Percentiles rank a stretch among this genome's conserved stretches.
Conservation (phyloP, 352 stramenopile species). For the Phytophthora sp. region DNA sequence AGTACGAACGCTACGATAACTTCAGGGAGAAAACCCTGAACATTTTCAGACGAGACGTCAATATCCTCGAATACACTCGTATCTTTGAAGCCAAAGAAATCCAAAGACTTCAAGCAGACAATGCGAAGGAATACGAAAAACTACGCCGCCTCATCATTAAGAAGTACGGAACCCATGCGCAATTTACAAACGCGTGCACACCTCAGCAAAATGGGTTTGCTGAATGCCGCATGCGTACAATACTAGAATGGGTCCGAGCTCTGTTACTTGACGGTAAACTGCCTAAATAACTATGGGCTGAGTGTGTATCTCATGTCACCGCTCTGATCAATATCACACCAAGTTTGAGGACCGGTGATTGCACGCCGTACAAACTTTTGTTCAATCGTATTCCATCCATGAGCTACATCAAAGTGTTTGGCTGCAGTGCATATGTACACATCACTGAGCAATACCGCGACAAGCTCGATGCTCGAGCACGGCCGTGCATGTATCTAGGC, state of each 20-base stretch:
- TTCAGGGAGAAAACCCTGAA: constrained; percentile 3
- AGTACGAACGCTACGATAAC: constrained; percentile 18
- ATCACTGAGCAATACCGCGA: no score
- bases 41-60: neutral
- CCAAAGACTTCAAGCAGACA: constrained; percentile 8
- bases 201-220: constrained; percentile 26
- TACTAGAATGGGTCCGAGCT: constrained; percentile 8
- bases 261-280: neutral
- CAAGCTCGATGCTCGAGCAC: no score
- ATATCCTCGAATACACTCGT: neutral
- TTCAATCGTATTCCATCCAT: no score
- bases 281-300: neutral
- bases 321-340: constrained; percentile 2
- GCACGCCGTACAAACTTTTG: neutral
- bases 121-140: constrained; percentile 24
- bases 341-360: neutral
- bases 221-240: constrained; percentile 10
- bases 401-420: no score
- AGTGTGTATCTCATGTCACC: neutral
- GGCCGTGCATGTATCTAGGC: no score
- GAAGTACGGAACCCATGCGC: constrained; percentile 9
- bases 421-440: no score
- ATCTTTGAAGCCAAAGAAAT: neutral
- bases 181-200: constrained; percentile 16
- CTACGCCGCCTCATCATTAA: constrained; percentile 7